Evolutionary conservation across 768 basidiomycete genomes (phyloP).

Genomic region (Tulasnella sp.): DNA sequence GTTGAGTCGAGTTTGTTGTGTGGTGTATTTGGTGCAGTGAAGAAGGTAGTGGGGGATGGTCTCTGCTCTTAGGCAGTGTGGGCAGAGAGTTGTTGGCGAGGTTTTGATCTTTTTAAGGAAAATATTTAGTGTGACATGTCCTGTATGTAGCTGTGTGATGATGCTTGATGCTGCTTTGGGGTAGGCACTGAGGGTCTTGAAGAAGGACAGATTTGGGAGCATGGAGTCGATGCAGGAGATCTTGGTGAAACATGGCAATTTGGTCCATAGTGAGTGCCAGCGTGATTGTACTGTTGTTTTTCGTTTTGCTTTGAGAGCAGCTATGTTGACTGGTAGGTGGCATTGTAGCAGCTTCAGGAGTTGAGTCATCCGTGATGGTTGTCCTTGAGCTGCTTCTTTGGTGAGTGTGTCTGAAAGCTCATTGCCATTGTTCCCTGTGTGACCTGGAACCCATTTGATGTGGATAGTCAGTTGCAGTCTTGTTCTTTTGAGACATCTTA

Average conservation of each 20-base stretch:
- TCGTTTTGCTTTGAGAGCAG: background rate
- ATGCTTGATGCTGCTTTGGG: constrained; percentile 11
- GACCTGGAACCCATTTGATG: constrained; percentile 11
- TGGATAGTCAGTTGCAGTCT: background rate
- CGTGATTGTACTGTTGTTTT: background rate
- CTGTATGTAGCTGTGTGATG: constrained; percentile 17
- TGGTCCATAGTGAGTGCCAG: background rate
- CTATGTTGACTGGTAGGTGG: background rate
- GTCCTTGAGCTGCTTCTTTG: constrained; percentile 7
- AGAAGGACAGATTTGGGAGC: background rate
- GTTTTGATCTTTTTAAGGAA: constrained; percentile 13
- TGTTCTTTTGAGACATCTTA: background rate
- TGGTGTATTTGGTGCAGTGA: background rate
- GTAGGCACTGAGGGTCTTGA: constrained; percentile 1
- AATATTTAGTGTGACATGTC: constrained; percentile 15
- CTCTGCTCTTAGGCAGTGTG: background rate
- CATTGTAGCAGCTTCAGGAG: background rate
- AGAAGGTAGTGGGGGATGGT: background rate
- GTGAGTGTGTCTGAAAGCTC: constrained; percentile 6
- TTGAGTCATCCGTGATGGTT: background rate
- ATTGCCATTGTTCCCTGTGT: constrained; percentile 10
- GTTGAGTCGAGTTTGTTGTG: background rate
- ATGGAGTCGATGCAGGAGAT: background rate
- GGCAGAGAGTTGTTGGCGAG: background rate
- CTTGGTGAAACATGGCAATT: background rate